Percentiles rank a stretch among this genome's conserved stretches.
These are phyloP conservation scores for Zygosaccharomyces pseudobailii DNA, from an alignment of 1,139 yeast genomes.

Conservation along the genomic window DNA sequence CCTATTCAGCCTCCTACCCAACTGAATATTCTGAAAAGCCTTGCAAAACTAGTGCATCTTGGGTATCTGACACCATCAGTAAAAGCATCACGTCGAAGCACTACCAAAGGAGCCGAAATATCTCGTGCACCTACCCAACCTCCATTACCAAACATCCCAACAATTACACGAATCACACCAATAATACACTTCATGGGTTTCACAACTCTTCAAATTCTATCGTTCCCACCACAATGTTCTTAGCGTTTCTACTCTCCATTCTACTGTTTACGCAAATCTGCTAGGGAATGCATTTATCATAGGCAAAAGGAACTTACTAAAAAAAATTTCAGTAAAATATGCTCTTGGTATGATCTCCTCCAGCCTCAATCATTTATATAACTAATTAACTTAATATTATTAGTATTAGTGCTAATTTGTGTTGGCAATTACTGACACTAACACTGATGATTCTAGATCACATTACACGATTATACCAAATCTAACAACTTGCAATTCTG, in stretches of 20 bases:
- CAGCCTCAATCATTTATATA: no score
- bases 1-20: not conserved
- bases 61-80: not conserved
- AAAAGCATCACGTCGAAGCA: not conserved
- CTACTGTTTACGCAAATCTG: conserved; percentile 6
- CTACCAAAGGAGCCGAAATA: not conserved
- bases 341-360: no score
- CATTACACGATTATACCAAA: no score
- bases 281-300: not conserved
- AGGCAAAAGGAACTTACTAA: not conserved
- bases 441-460: no score
- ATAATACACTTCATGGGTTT: conserved; percentile 1
- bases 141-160: not conserved
- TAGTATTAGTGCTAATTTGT: no score
- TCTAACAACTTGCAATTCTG: no score
- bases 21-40: not conserved
- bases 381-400: no score
- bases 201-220: conserved; percentile 9
- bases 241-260: conserved; percentile 9
- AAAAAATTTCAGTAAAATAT: not conserved
- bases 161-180: not conserved
- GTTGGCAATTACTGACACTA: no score
- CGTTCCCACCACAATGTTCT: conserved; percentile 10
- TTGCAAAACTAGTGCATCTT: not conserved
- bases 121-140: not conserved